Conservation (phyloP, 164 flowering plant genomes). For the Santalum album region DNA sequence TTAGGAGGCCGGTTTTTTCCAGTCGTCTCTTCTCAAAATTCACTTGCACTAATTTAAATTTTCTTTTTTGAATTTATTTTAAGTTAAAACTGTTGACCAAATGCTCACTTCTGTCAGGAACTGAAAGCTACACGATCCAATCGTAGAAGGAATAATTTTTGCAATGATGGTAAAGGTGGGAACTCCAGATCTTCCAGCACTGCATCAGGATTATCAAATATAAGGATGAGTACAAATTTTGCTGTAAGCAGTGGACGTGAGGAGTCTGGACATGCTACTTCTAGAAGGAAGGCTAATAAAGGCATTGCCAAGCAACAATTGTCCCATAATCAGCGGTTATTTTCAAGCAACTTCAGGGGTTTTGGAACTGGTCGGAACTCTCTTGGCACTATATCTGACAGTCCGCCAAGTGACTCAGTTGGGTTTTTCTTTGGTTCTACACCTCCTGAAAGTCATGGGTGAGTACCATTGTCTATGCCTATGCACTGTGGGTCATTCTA, state of each 20-base stretch:
- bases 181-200: conserved; percentile 24
- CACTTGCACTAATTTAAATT: not conserved
- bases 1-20: conserved; percentile 12
- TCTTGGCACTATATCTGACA: conserved; percentile 62
- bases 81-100: not conserved
- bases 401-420: conserved; percentile 88
- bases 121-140: conserved; percentile 41
- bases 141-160: conserved; percentile 26
- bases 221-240: conserved; percentile 27
- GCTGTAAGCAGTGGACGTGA: conserved; percentile 24
- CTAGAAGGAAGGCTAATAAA: conserved; percentile 57
- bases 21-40: not conserved
- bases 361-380: conserved; percentile 51
- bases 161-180: conserved; percentile 36
- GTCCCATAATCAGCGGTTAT: conserved; percentile 59
- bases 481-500: no score
- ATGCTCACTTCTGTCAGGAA: conserved; percentile 36
- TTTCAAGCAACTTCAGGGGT: conserved; percentile 54
- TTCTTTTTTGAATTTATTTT: not conserved
- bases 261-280: conserved; percentile 36
- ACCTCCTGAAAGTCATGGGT: conserved; percentile 86
- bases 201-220: conserved; percentile 22
- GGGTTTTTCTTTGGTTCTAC: conserved; percentile 95
- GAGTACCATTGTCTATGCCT: conserved; percentile 14
- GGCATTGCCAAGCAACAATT: conserved; percentile 45